A percentile compares a stretch with the other conserved stretches of the same genome.
Evolutionary conservation across 1,284 basidiomycete genomes (phyloP).

Genomic region (Erythrobasidium hasegawianum): DNA sequence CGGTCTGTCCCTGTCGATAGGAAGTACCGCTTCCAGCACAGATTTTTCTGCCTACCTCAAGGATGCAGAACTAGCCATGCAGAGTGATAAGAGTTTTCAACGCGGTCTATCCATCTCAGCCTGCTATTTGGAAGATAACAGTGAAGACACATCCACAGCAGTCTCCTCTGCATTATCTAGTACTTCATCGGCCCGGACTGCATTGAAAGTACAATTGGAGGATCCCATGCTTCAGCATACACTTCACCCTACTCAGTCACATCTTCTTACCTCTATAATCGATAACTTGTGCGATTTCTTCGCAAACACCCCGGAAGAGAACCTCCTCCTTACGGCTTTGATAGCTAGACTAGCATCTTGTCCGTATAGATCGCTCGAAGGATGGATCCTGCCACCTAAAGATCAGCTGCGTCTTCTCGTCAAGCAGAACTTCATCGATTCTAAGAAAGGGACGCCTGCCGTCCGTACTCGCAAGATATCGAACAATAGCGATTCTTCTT

Average conservation of each 20-base stretch:
- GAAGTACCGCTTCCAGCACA: constrained; percentile 73
- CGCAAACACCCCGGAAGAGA: constrained; percentile 75
- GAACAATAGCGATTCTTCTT: too few relatives aligned
- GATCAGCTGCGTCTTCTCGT: constrained; percentile 24
- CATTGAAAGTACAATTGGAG: neutral
- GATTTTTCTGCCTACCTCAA: constrained; percentile 79
- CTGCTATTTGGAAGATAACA: neutral
- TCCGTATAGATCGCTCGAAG: constrained; percentile 76
- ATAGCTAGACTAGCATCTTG: constrained; percentile 73
- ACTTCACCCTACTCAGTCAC: neutral
- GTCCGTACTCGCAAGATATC: too few relatives aligned
- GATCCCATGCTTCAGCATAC: constrained; percentile 30
- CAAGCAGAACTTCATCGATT: neutral
- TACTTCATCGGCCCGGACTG: neutral
- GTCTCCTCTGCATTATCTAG: neutral
- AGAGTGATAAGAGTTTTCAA: constrained; percentile 35
- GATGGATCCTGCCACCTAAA: constrained; percentile 62
- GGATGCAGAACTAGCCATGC: constrained; percentile 69
- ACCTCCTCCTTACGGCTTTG: constrained; percentile 80
- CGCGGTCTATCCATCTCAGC: constrained; percentile 34
- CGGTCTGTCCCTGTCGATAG: constrained; percentile 38
- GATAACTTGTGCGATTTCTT: constrained; percentile 73
- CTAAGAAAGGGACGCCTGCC: neutral
- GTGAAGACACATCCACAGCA: neutral
- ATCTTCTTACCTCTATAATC: constrained; percentile 55